Base-by-base conservation (phyloP, 2,329 filamentous ascomycete genomes). In the Fusarium transvaalense region DNA sequence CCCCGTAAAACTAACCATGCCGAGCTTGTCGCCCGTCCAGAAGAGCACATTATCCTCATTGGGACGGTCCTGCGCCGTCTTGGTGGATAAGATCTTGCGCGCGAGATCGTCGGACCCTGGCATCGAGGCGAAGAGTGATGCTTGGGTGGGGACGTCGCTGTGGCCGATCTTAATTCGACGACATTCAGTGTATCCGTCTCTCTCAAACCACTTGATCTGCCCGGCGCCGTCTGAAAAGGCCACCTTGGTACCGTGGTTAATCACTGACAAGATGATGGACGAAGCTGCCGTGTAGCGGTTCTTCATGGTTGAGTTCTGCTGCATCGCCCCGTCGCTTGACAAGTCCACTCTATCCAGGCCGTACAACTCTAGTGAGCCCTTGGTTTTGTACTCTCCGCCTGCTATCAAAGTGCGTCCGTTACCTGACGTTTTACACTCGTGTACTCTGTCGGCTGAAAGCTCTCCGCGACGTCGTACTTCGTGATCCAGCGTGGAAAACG, bases 301-400 rank as follows among this genome's bases (percentile, higher is more conserved):
- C 69, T 91, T 90, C 77, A 90, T 88, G 14, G 82, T 80, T 23
- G 85, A 85, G 51, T 84, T 82, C 45, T 83, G 81, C 45, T 72
- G 57, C 52, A 73, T 65, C 53, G 51, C 68, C 57, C 55, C 72
- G 59, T 63, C 76, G 37, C 52, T 76, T 66, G 73, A 65, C n/a
- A 72, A 70, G 23, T 66, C 73, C 61, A 56, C 74, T 42, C 69
- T 76, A 41, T 69, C 79, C 25, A 93, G 80, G 15, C 89, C 89
- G 77, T 97, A 97, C n/a, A 97, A 81, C 75, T 98, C 95, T 3
- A 98, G 82, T 0, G 92, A 94, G 1, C 95, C 95, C 77, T 96
- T 94, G 32, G 91, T 93, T 72, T 96, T 97, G 81, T 97, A 97
- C 76, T 95, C 92, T 7, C 94, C 95, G 38, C 92, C 92, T 4